A percentile compares a stretch with the other conserved stretches of the same genome.
Conservation (phyloP, 192 early-diverging fungal genomes). For the Coemansia sp. region DNA sequence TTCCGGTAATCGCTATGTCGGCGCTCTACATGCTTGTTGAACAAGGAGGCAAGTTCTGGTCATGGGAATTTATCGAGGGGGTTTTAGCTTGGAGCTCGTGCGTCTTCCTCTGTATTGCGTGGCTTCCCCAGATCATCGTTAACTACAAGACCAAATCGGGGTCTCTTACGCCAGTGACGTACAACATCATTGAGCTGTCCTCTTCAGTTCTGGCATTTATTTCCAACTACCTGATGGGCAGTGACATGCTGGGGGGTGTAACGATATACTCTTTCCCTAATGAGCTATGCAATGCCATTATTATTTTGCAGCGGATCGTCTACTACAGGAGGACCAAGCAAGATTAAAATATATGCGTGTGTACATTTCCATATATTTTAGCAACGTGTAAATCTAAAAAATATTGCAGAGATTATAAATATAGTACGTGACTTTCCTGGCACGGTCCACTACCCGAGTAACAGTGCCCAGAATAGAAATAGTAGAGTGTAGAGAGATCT, state of each 20-base stretch:
- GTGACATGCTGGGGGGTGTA: background rate
- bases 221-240: background rate
- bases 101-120: background rate
- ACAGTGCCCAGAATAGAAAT: background rate
- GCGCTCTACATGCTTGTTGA: background rate
- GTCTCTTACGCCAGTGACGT: conserved; percentile 1
- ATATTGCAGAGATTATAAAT: background rate
- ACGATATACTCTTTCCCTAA: background rate
- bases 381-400: background rate
- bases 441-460: background rate
- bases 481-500: background rate
- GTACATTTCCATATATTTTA: background rate
- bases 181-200: background rate
- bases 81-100: background rate
- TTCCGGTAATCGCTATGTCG: background rate
- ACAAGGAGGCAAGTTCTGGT: background rate
- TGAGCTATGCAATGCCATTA: conserved; percentile 1
- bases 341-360: background rate
- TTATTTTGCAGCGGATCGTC: conserved; percentile 12
- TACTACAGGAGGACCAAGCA: conserved; percentile 6
- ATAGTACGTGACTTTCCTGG: background rate
- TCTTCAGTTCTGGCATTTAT: background rate
- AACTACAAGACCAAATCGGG: conserved; percentile 10
- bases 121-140: conserved; percentile 13
- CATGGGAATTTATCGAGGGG: conserved; percentile 2